Base-by-base conservation (phyloP, 345 rosid genomes). In the Populus alba region DNA sequence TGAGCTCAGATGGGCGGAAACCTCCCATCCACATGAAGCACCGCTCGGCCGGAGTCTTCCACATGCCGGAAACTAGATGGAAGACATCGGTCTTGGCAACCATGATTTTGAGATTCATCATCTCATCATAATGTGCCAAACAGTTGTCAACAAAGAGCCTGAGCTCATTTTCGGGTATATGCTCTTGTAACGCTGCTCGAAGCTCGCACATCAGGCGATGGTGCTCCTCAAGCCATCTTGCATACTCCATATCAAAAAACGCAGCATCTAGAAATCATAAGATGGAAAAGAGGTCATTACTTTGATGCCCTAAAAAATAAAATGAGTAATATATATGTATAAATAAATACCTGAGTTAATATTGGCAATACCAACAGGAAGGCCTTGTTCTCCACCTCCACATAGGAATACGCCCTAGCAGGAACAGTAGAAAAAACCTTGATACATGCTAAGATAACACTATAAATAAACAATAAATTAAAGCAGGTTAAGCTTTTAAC, bases 1-100 rank as follows among this genome's bases (percentile, higher is more conserved):
- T 90, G 88, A 97, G 90, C 79, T 94, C 97, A 25, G 98, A 97
- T 15, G 99, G 99, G 11, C 97, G 95, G 77, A 91, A 97, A 49
- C 92, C 99, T 3, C 98, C 99, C 87, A 97, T 79, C 99, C 99
- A 97, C 94, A 92, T 81, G 90, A 92, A 97, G 85, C 98, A 97
- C n/a, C 99, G 88, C 75, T 97, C 99, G 6, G 97, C 97, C 6
- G 98, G 99, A 73, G 99, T 85, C 89, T 89, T 94, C 99, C 99
- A 97, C 83, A 87, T 86, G 66, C 99, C 99, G 61, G 99, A 94
- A 11, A 92, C 88, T 35, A 97, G 91, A 75, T 97, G 98, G 77
- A 97, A 97, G 39, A 94, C 97, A 78, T 97, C 99, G 16, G 93
- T 79, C 71, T 91, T 92, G 66, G 94, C 97, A 3, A 91, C 86